Evolutionary conservation across 371 early-diverging fungal genomes (phyloP), one percentile per base, ranked within the genome.

Genomic region (Basidiobolus heterosporus): DNA sequence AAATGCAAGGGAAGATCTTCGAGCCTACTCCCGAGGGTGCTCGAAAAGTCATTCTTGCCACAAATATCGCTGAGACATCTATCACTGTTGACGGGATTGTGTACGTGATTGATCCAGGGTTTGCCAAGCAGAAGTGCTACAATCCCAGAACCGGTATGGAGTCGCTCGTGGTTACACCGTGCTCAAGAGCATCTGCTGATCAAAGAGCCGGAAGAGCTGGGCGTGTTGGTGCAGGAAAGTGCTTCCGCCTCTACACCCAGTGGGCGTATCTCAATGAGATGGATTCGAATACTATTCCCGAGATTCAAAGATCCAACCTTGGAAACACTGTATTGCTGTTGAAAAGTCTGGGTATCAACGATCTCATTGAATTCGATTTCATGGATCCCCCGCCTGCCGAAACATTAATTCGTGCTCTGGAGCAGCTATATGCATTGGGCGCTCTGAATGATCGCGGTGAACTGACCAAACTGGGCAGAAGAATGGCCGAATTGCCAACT

Each of bases 61-160:
- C 99, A 18, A 99, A 99, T 62, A 99, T 99, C 66, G 98, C 98
- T 17, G 99, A 99, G 60, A 98, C 98, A 0, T 94, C 95, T 2
- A 85, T 99, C 50, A 99, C 99, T 1, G 98, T 99, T 45, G 91
- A 94, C 57, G 89, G 91, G 46, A 71, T 85, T 15, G 56, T 75
- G 2, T 85, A 64, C 65, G 88, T 85, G 36, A 82, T 86, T 50
- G 87, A 84, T 56, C 80, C 93, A 5, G 99, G 99, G 1, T 91
- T 98, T 62, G 73, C 73, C 45, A 99, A 99, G 67, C 89, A 90
- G 64, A 91, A 94, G 54, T 76, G 76, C 23, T 93, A 83, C 59
- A 91, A 91, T 50, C 92, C 98, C 37, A 72, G 79, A 54, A 84
- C 90, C 3, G 91, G 93, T 17, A 92, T 98, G 89, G 97, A 95